phyloP scores from a whole-genome alignment of 192 early-diverging fungal genomes.

The Entomortierella chlamydospora region DNA sequence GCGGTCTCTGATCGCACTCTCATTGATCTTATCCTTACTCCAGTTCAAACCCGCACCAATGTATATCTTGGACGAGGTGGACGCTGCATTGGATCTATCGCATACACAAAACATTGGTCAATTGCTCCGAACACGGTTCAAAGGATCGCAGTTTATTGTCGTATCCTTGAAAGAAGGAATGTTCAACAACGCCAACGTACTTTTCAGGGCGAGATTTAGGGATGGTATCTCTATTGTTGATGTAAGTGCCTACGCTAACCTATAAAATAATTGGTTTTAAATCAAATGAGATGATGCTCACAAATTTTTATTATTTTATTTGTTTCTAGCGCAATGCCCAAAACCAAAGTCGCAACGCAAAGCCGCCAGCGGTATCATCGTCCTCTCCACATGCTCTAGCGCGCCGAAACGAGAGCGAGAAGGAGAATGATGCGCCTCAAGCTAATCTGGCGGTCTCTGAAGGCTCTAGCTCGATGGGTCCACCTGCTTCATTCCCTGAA shows the following conservation, averaged over 20 bases:
- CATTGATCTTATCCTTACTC: constrained; percentile 93
- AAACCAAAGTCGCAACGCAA: constrained; percentile 15
- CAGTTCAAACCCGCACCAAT: constrained; percentile 99
- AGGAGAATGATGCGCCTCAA: constrained; percentile 21
- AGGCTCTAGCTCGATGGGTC: background rate
- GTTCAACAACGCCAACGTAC: constrained; percentile 98
- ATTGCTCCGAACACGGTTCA: constrained; percentile 91
- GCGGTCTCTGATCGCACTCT: constrained; percentile 94
- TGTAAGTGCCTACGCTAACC: constrained; percentile 31
- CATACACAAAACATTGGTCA: constrained; percentile 99
- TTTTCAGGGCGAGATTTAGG: constrained; percentile 93
- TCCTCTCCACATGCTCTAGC: background rate
- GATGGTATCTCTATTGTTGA: constrained; percentile 97
- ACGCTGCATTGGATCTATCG: constrained; percentile 96
- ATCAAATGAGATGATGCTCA: too few species aligned
- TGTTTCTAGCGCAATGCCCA: constrained; percentile 19
- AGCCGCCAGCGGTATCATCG: background rate
- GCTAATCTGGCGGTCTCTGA: background rate
- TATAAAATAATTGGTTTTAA: too few species aligned
- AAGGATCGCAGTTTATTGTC: constrained; percentile 96
- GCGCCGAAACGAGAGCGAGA: constrained; percentile 10
- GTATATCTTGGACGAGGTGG: constrained; percentile 99
- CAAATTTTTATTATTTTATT: background rate
- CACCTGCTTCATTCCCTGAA: background rate
- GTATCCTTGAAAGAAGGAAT: constrained; percentile 99